Conservation (phyloP, 1,284 basidiomycete species). For the Meira miltonrushii region DNA sequence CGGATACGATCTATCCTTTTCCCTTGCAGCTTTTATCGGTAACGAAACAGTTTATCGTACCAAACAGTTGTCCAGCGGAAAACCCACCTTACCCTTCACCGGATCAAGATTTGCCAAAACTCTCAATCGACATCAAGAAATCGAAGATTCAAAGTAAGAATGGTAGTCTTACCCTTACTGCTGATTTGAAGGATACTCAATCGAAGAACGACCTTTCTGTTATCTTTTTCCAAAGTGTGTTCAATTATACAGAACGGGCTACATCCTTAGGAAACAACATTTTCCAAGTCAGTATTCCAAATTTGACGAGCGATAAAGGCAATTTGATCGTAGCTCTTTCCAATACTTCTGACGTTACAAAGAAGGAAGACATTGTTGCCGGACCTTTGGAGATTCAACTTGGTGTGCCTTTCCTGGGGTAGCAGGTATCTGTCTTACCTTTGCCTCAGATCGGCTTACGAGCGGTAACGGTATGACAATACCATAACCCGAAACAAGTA, state of each 20-base stretch:
- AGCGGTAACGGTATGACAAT: background rate
- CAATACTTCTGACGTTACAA: background rate
- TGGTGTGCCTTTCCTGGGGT: background rate
- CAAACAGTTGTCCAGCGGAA: background rate
- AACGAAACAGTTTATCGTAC: background rate
- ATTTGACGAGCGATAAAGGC: background rate
- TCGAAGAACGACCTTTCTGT: background rate
- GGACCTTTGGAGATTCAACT: background rate
- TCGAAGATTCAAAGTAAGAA: background rate
- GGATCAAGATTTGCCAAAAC: background rate
- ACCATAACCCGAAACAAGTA: background rate
- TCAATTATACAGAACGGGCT: background rate
- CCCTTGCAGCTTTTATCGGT: background rate
- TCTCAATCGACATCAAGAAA: background rate
- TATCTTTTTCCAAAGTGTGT: background rate
- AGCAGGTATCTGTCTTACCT: too few species aligned
- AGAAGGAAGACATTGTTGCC: background rate
- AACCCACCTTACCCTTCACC: background rate
- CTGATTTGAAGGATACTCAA: background rate
- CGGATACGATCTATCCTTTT: background rate
- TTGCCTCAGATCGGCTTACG: background rate
- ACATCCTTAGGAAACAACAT: background rate
- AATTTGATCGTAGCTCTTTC: slow-evolving; percentile 1
- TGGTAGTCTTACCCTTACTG: background rate
- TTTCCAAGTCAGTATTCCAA: background rate